Base-by-base conservation (phyloP, 2,329 filamentous ascomycete genomes). In the Apiospora arundinis region DNA sequence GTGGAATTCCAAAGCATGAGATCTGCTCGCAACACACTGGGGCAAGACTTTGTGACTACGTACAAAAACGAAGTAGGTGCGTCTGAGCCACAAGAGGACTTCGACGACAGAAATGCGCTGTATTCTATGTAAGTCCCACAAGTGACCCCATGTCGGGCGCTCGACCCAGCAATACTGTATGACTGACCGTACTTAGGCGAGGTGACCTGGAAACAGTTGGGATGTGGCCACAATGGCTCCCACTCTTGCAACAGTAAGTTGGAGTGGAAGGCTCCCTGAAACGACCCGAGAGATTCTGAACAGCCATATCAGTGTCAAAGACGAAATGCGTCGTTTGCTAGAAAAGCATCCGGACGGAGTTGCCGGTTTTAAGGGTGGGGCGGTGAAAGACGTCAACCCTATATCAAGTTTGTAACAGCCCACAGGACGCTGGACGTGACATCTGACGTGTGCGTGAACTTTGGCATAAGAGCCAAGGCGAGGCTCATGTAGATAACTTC, bases 1-100 rank as follows among this genome's bases (percentile, higher is more conserved):
- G 60, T 65, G 60, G 60, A 65, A 11, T 42, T 65, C 16, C 60
- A 65, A 21, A 65, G 28, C 28, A 65, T 65, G 60, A 21, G 60
- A 37, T 32, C 28, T 37, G 28, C 60, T 32, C 60, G 25, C 6
- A 37, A 65, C 25, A 32, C 28, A 23, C 40, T 65, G 28, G 40
- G 28, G 21, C 28, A 42, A 21, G 60, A 65, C 8, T 37, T 37
- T 14, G 21, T 65, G 32, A 40, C 23, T 23, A 66, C 32, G n/a
- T 66, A 66, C 14, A 66, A 66, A 16, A 44, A 66, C 18, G 60
- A 52, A 5, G 48, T 52, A 25, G 48, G 48, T 25, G n/a, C 48
- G 25, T 52, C 48, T 14, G 48, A 25, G 48, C 48, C 48, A 11
- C 48, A 52, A n/a, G 48, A 52, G 25, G 48, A 52, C 21, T 52